phyloP scores from a whole-genome alignment of 78 protist genomes.

The Chrysochromulina tobinii region DNA sequence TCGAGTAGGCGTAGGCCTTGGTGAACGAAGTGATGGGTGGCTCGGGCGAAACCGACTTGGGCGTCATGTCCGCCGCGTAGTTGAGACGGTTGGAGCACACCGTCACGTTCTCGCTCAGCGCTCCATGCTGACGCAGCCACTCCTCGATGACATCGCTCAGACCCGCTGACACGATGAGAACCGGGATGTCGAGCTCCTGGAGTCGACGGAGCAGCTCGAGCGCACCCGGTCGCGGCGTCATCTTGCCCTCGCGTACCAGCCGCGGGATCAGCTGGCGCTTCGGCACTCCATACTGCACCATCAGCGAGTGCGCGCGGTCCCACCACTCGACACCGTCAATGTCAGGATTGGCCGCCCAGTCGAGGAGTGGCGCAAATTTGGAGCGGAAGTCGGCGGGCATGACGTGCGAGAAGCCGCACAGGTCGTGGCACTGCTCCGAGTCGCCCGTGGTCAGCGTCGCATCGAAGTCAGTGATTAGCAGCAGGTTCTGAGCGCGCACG shows the following conservation, averaged over 20 bases:
- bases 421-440: background rate
- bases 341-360: background rate
- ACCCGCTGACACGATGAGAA: background rate
- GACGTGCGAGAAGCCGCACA: background rate
- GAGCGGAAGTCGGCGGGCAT: background rate
- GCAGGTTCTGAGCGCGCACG: background rate
- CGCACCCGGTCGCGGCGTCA: background rate
- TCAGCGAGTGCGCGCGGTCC: background rate
- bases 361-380: background rate
- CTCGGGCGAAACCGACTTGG: background rate
- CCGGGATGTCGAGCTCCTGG: background rate
- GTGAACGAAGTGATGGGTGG: constrained; percentile 1
- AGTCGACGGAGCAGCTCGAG: background rate
- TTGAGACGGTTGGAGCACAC: background rate
- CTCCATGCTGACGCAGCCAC: background rate
- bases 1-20: background rate
- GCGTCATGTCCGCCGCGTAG: background rate
- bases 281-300: background rate
- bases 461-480: background rate
- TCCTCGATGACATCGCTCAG: background rate
- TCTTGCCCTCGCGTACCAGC: background rate
- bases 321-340: constrained; percentile 7
- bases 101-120: background rate
- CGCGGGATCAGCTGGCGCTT: background rate
- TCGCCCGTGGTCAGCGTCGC: constrained; percentile 5